Conservation (phyloP, 495 filamentous ascomycete genomes). For the Hyaloscypha finlandica region DNA sequence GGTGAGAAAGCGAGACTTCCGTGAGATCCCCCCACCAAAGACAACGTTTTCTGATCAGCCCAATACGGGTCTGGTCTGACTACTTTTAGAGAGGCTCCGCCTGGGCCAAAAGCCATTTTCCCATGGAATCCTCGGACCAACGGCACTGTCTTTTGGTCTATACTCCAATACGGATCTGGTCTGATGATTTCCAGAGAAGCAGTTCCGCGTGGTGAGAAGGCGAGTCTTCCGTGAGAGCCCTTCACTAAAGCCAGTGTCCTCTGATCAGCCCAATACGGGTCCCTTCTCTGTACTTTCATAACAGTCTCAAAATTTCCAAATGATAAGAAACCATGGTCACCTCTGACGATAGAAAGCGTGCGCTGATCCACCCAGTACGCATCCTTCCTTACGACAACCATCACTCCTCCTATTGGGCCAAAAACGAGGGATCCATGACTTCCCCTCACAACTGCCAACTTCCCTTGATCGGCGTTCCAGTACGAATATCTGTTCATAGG, state of each 20-base stretch:
- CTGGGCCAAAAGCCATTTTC: not conserved
- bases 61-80: slow-evolving; percentile 1
- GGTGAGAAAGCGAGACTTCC: not conserved
- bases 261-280: slow-evolving; percentile 2
- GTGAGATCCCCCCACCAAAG: not conserved
- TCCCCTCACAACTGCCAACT: not conserved
- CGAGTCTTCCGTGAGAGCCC: not conserved
- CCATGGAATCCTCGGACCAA: not conserved
- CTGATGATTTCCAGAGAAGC: not conserved
- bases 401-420: not conserved
- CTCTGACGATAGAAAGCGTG: not conserved
- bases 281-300: not conserved
- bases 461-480: not conserved
- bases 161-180: slow-evolving; percentile 1
- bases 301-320: not conserved
- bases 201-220: not conserved
- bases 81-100: not conserved
- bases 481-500: not conserved
- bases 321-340: not conserved
- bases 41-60: not conserved
- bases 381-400: not conserved
- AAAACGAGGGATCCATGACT: not conserved
- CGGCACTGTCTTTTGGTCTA: not conserved
- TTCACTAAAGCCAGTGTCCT: not conserved
- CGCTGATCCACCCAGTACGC: not conserved